Conservation (phyloP, 2,329 filamentous ascomycete genomes). For the Teratosphaeria viscida region DNA sequence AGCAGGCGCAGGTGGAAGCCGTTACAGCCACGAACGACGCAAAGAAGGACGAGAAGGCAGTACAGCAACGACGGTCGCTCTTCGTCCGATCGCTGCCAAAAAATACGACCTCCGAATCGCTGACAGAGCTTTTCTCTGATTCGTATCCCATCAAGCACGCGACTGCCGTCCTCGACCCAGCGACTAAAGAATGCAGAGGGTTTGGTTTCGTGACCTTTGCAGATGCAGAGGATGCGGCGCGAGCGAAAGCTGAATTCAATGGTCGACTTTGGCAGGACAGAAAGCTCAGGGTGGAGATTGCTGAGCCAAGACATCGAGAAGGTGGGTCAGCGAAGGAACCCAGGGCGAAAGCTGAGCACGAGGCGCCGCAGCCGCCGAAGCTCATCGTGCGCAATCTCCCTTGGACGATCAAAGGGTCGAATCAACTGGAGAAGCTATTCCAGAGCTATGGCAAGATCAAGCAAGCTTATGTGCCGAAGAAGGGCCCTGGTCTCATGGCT, state of each 20-base stretch:
- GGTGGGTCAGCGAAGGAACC: slow-evolving; percentile 20
- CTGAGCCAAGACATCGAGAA: slow-evolving; percentile 70
- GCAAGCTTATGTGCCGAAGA: slow-evolving; percentile 71
- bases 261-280: slow-evolving; percentile 67
- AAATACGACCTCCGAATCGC: slow-evolving; percentile 64
- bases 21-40: slow-evolving; percentile 3
- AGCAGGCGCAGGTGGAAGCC: neutral
- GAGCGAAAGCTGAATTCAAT: slow-evolving; percentile 72
- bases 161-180: slow-evolving; percentile 76
- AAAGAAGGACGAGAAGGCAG: slow-evolving; percentile 8
- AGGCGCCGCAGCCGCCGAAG: slow-evolving; percentile 61
- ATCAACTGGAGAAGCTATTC: slow-evolving; percentile 72
- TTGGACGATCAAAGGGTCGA: slow-evolving; percentile 84
- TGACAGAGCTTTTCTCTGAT: slow-evolving; percentile 86
- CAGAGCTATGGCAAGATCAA: slow-evolving; percentile 85
- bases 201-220: slow-evolving; percentile 97
- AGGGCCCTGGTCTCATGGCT: slow-evolving; percentile 55
- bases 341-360: slow-evolving; percentile 47
- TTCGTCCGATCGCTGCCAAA: slow-evolving; percentile 83
- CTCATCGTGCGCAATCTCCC: slow-evolving; percentile 89
- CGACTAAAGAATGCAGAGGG: slow-evolving; percentile 78
- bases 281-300: slow-evolving; percentile 76
- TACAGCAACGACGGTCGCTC: slow-evolving; percentile 42
- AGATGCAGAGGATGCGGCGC: slow-evolving; percentile 78
- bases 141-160: slow-evolving; percentile 93